Conservation (phyloP, 805 yeast genomes). For the Nakazawaea peltata region DNA sequence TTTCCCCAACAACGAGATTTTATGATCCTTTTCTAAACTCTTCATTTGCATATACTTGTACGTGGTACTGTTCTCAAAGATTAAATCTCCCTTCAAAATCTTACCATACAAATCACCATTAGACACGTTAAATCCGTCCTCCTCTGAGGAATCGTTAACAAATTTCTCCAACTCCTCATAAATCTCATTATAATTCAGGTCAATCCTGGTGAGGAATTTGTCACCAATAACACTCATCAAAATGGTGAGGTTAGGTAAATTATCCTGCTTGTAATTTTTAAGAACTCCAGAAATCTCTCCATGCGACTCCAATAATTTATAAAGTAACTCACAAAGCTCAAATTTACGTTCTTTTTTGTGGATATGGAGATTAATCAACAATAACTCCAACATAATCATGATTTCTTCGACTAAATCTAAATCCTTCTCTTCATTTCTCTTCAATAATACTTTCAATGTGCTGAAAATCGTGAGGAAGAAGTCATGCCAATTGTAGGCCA, state of each 20-base stretch:
- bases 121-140: too few species aligned
- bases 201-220: not conserved
- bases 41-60: conserved; percentile 5
- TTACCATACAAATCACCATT: conserved; percentile 1
- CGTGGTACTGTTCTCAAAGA: conserved; percentile 2
- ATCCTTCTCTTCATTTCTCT: conserved; percentile 10
- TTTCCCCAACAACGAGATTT: conserved; percentile 5
- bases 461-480: conserved; percentile 23
- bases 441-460: conserved; percentile 16
- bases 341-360: not conserved
- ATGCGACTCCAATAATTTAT: conserved; percentile 8
- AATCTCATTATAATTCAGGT: conserved; percentile 6
- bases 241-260: conserved; percentile 5
- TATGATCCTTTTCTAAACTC: not conserved
- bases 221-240: not conserved
- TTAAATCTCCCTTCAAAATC: conserved; percentile 2
- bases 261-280: conserved; percentile 1
- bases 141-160: not conserved
- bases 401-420: conserved; percentile 19
- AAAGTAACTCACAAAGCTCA: conserved; percentile 3
- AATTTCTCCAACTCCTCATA: conserved; percentile 2
- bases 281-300: too few species aligned
- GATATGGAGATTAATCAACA: conserved; percentile 11
- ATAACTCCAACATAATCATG: conserved; percentile 15
- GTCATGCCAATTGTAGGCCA: conserved; percentile 26